These are phyloP conservation scores for Cucurbita moschata DNA, from an alignment of 306 rosid genomes.

Conservation along the genomic window DNA sequence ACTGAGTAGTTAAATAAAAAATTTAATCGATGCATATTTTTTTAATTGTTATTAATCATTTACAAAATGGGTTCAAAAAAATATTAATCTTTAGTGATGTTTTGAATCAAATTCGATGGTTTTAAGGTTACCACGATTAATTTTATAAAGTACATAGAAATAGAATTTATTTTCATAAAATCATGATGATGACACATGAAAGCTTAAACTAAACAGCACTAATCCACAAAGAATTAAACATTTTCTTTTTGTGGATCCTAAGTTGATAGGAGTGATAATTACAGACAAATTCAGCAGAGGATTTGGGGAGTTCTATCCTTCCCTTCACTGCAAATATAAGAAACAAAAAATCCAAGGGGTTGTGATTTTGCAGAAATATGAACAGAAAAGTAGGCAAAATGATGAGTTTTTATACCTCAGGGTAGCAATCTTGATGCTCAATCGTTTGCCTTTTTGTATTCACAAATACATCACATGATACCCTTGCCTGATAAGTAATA, in stretches of 20 bases:
- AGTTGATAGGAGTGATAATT: not conserved
- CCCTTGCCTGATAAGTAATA: conserved; percentile 37
- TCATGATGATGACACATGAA: too few species aligned
- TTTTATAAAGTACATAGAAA: too few species aligned
- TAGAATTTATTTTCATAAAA: too few species aligned
- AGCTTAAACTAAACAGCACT: too few species aligned
- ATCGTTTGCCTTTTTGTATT: conserved; percentile 33
- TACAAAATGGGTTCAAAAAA: too few species aligned
- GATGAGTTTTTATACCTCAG: conserved; percentile 43
- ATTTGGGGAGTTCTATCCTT: not conserved
- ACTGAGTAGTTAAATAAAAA: too few species aligned
- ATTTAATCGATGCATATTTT: too few species aligned
- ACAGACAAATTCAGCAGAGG: not conserved
- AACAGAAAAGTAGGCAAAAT: not conserved
- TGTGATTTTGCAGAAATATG: not conserved
- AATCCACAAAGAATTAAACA: not conserved
- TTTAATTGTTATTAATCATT: too few species aligned
- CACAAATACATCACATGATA: conserved; percentile 64
- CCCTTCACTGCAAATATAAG: not conserved
- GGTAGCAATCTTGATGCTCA: conserved; percentile 62
- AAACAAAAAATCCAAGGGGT: not conserved
- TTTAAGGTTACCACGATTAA: too few species aligned
- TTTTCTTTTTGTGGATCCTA: not conserved
- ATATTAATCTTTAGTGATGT: too few species aligned
- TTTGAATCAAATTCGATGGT: too few species aligned